Evolutionary conservation across 352 stramenopile genomes (phyloP).

Genomic region (Globisporangium megalacanthum): DNA sequence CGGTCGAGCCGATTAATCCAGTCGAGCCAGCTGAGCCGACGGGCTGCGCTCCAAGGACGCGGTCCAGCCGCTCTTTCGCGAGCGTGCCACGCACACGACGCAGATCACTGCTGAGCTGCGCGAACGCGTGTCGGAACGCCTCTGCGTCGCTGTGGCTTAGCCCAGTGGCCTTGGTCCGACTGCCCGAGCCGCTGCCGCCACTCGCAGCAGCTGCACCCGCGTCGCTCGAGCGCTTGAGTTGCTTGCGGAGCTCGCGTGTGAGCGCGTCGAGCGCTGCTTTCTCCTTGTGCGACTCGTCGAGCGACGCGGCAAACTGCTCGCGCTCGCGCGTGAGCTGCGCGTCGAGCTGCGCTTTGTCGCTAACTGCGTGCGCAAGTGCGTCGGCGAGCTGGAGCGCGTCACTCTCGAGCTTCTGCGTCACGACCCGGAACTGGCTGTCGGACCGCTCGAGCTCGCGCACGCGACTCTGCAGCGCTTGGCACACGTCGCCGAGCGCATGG

Average conservation of each 20-base stretch:
- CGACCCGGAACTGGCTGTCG: constrained; percentile 72
- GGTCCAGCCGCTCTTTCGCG: constrained; percentile 56
- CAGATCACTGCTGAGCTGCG: constrained; percentile 48
- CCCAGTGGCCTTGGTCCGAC: constrained; percentile 19
- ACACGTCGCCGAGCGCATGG: constrained; percentile 61
- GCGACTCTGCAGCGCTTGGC: constrained; percentile 51
- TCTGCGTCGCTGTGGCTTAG: constrained; percentile 43
- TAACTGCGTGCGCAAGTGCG: constrained; percentile 18
- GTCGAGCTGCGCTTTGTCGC: constrained; percentile 47
- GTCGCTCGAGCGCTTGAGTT: constrained; percentile 67
- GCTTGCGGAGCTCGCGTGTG: constrained; percentile 76
- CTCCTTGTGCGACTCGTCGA: constrained; percentile 84
- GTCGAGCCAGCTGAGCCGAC: background rate
- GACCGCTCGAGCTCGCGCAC: constrained; percentile 70
- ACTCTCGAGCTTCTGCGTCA: constrained; percentile 76
- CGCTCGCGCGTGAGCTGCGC: constrained; percentile 57
- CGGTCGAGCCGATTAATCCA: background rate
- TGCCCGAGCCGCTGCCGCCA: constrained; percentile 14
- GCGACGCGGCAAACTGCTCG: constrained; percentile 62
- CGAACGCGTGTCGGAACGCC: constrained; percentile 53
- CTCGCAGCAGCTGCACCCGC: constrained; percentile 14
- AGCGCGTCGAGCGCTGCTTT: constrained; percentile 59
- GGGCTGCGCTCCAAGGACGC: constrained; percentile 24
- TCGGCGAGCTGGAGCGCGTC: constrained; percentile 60
- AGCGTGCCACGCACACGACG: constrained; percentile 41